Evolutionary conservation across 768 basidiomycete genomes (phyloP), one percentile per base, ranked within the genome.

Genomic region (Royoungia palumana): DNA sequence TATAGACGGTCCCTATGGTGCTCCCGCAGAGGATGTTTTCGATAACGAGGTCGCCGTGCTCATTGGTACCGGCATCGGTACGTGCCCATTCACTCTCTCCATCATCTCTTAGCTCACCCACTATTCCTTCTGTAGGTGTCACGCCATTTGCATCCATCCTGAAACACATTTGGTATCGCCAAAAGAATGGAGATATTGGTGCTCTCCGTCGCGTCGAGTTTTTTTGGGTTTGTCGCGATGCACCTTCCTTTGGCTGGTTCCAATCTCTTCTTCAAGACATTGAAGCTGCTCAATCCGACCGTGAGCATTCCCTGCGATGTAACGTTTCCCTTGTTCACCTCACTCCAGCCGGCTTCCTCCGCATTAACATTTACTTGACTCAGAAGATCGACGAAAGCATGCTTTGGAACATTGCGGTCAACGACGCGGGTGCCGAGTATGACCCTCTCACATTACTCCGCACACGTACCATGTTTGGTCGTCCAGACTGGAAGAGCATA

Each of bases 191-290:
- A 35, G 77, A 80, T 50, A 72, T 94, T 30, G 89, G 89, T 27
- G 79, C 83, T 25, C 82, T 97, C 48, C 83, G 86, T 44, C 82
- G 88, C 36, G 94, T 96, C 49, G 91, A 95, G 59, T 94, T 95
- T 70, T 89, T 95, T 73, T 95, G 93, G 94, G 80, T 91, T 54
- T 89, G 86, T 66, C 85, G 89, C 64, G 89, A 94, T 57, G 83
- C 88, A n/a, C 90, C 90, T n/a, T 89, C 89, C n/a, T 93, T 96
- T 61, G 93, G 91, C 59, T 96, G 94, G 94, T 95, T 97, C 80
- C 90, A 94, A 67, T 83, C 79, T 52, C 72, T 96, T 44, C 75
- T 96, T 51, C 85, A 87, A 61, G 85, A 93, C 64, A 84, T 96
- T 39, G 94, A 96, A 66, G 82, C 81, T 41, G 87, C 89, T 38